Evolutionary conservation across 2,329 filamentous ascomycete species (phyloP).

Genomic region (Aspergillus intermedius): DNA sequence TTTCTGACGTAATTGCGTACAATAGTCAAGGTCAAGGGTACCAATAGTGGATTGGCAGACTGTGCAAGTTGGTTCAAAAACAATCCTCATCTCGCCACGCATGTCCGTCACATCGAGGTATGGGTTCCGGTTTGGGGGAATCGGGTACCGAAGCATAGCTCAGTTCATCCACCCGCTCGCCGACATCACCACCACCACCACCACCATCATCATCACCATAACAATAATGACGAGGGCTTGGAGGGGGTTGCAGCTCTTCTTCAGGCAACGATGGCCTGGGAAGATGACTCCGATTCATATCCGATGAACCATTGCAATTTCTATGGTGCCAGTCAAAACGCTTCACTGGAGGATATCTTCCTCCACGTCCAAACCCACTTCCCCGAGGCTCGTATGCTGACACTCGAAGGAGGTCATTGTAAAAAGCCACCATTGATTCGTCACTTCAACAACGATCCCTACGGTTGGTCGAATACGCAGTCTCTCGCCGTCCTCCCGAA

Average conservation of each 20-base stretch:
- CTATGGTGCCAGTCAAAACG: conserved; percentile 50
- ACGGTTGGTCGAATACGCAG: conserved; percentile 22
- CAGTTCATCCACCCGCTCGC: conserved; percentile 23
- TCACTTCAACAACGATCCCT: conserved; percentile 44
- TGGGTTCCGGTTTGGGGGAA: conserved; percentile 69
- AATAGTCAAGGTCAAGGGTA: conserved; percentile 65
- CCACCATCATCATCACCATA: conserved; percentile 4
- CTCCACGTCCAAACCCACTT: conserved; percentile 55
- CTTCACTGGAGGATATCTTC: conserved; percentile 64
- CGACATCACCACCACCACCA: conserved; percentile 9
- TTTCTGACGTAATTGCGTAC: background rate
- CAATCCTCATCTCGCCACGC: conserved; percentile 53
- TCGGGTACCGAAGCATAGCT: conserved; percentile 45
- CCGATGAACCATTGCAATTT: conserved; percentile 24
- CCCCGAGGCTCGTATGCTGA: conserved; percentile 58
- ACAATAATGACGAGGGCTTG: conserved; percentile 16
- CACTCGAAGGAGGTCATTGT: conserved; percentile 68
- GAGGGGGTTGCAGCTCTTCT: conserved; percentile 16
- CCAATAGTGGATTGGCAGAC: conserved; percentile 54
- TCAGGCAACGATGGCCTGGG: conserved; percentile 21
- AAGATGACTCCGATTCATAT: conserved; percentile 21
- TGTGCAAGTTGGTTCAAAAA: conserved; percentile 55
- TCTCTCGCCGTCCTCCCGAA: conserved; percentile 46
- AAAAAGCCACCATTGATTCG: conserved; percentile 65
- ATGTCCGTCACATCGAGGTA: conserved; percentile 67